Conservation (phyloP, 805 yeast genomes). For the Metschnikowia orientalis region DNA sequence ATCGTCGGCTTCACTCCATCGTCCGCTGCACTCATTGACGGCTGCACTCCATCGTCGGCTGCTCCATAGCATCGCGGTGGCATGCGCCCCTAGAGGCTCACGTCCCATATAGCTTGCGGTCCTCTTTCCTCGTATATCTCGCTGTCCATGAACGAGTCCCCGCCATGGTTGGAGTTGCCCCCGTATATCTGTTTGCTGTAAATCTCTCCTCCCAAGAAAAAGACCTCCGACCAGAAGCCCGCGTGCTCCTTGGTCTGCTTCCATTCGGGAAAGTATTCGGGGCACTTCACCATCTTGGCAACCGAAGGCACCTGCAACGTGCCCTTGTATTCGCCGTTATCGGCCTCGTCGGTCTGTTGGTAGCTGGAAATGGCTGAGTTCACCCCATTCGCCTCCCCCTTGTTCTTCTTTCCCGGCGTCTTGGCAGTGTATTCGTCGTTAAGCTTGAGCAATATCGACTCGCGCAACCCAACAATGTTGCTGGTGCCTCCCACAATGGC, state of each 20-base stretch:
- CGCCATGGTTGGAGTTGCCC: constrained; percentile 47
- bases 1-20: too few relatives aligned
- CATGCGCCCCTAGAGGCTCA: constrained; percentile 16
- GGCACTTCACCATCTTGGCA: constrained; percentile 62
- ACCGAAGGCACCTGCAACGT: constrained; percentile 73
- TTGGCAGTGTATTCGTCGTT: constrained; percentile 50
- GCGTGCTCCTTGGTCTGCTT: constrained; percentile 47
- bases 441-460: constrained; percentile 58
- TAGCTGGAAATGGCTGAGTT: constrained; percentile 39
- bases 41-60: too few relatives aligned
- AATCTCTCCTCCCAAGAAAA: constrained; percentile 83
- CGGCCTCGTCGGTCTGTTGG: constrained; percentile 39
- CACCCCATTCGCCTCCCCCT: constrained; percentile 26
- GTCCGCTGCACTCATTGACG: too few relatives aligned
- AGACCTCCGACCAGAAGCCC: constrained; percentile 68
- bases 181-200: constrained; percentile 81
- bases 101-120: constrained; percentile 79
- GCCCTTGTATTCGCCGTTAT: constrained; percentile 13
- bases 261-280: constrained; percentile 96
- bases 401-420: constrained; percentile 25
- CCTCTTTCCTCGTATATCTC: constrained; percentile 75
- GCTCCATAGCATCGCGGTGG: not conserved
- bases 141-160: constrained; percentile 62
- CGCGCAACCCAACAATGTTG: constrained; percentile 70
- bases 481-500: constrained; percentile 77